Base-by-base conservation (phyloP, 2,329 filamentous ascomycete genomes). In the Cytospora paraplurivora region DNA sequence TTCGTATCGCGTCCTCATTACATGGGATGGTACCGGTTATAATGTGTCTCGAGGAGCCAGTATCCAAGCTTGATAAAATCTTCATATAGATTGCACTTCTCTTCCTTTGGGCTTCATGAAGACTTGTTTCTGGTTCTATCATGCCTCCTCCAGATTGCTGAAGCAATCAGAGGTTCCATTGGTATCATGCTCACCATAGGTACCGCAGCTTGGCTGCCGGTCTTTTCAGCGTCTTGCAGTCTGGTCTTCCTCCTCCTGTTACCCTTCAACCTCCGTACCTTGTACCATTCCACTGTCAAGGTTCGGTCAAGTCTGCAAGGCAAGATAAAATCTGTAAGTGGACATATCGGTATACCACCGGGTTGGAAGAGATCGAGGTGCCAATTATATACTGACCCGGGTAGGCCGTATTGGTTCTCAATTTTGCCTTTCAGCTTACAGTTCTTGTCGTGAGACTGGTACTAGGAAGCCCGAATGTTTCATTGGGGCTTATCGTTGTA, bases 231-330 rank as follows among this genome's bases (percentile, higher is more conserved):
- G 1, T 19, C 10, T n/a, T 59, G 49, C 12, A 59, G 33, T 50
- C 19, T 53, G 15, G 17, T 35, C 4, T 62, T 65, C 37, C 59
- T 65, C 19, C 35, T 56, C 47, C 12, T 49, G 12, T 34, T 53
- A n/a, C 59, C 63, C 17, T 62, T 50, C 7, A 50, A 33, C 15
- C 54, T 65, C 7, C 17, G 11, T 32, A 41, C 19, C 2, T 47
- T 65, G 19, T 37, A 51, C 21, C 34, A 37, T 27, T 57, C 63
- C 21, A 50, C 53, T 8, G 37, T 61, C 50, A 59, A 52, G 41
- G 59, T 65, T 11, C 63, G 53, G 33, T 19, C 34, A 15, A 62
- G 54, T 34, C 58, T 49, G 59, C 59, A 65, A 19, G 44, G 34
- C 7, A 56, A 17, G 13, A 21, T 13, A 10, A 62, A 62, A 35